phyloP scores from a whole-genome alignment of 2,329 filamentous ascomycete genomes.

The Macrophomina phaseolina region DNA sequence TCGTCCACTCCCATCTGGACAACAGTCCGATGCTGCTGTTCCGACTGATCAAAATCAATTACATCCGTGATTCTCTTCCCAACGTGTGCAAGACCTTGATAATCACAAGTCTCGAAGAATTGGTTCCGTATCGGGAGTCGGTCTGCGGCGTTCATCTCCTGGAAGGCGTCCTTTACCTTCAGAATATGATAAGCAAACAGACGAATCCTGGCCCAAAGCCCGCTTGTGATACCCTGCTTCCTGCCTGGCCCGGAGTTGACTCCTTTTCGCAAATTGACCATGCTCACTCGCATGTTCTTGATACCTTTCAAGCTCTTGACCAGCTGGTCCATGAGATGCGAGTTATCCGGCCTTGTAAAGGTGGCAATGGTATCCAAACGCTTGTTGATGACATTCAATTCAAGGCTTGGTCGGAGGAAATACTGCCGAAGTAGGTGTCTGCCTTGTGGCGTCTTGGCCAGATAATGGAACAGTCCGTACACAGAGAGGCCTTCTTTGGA shows the following conservation, averaged over 20 bases:
- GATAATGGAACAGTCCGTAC: conserved; percentile 78
- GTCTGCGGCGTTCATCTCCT: conserved; percentile 61
- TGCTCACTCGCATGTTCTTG: conserved; percentile 73
- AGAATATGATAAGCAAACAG: conserved; percentile 74
- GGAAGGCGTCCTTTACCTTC: conserved; percentile 69
- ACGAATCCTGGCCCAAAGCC: conserved; percentile 75
- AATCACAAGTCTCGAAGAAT: conserved; percentile 66
- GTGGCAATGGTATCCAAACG: conserved; percentile 73
- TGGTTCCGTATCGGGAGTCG: conserved; percentile 61
- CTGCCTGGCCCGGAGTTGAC: conserved; percentile 62
- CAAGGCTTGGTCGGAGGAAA: conserved; percentile 78
- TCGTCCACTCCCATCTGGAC: conserved; percentile 74
- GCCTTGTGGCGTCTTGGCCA: conserved; percentile 81
- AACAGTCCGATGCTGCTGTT: conserved; percentile 72
- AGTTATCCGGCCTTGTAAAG: conserved; percentile 72
- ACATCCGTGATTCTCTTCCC: conserved; percentile 74
- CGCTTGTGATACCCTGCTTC: conserved; percentile 64
- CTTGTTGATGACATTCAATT: conserved; percentile 70
- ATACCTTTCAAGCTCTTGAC: conserved; percentile 69
- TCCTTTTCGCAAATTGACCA: conserved; percentile 78
- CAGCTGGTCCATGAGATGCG: conserved; percentile 60
- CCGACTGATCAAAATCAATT: conserved; percentile 80
- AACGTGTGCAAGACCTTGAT: conserved; percentile 65
- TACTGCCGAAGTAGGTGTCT: conserved; percentile 74
- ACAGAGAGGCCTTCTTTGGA: conserved; percentile 83